phyloP scores from a whole-genome alignment of 2,329 filamentous ascomycete species.

The Arachnomyces sp. region DNA sequence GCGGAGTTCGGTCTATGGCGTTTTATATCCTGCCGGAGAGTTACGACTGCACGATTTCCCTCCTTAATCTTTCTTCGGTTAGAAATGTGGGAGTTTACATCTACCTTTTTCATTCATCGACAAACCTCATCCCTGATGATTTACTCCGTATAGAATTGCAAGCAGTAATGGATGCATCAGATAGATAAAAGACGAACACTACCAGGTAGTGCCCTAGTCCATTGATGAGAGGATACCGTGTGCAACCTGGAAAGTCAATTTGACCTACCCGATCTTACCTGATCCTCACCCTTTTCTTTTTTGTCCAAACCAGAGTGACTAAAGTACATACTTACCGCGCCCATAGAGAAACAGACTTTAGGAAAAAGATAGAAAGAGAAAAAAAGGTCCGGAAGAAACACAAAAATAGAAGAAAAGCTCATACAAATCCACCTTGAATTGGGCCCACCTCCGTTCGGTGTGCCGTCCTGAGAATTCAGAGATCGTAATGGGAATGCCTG shows the following conservation, averaged over 20 bases:
- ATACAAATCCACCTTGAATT: conserved; percentile 7
- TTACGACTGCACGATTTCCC: conserved; percentile 1
- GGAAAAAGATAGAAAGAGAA: conserved; percentile 22
- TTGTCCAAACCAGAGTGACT: conserved; percentile 18
- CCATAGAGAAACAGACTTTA: conserved; percentile 23
- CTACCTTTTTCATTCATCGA: too few species aligned
- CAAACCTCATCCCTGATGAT: conserved; percentile 6
- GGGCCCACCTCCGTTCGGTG: too few species aligned
- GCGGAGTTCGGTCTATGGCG: neutral
- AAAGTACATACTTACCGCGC: conserved; percentile 40
- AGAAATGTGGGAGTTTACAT: conserved; percentile 13
- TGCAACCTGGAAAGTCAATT: neutral
- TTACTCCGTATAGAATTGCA: conserved; percentile 1
- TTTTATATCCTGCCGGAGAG: conserved; percentile 1
- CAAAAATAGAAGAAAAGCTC: conserved; percentile 12
- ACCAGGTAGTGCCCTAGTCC: conserved; percentile 10
- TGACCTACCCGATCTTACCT: conserved; percentile 39
- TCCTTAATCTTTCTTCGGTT: conserved; percentile 1
- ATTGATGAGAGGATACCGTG: conserved; percentile 1
- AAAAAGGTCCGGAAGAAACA: conserved; percentile 24
- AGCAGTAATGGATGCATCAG: neutral
- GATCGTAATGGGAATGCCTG: too few species aligned
- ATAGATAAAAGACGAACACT: conserved; percentile 6
- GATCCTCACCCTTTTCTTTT: conserved; percentile 15
- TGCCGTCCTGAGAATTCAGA: neutral